Evolutionary conservation across 495 filamentous ascomycete species (phyloP).

Genomic region (Penicillium cosmopolitanum): DNA sequence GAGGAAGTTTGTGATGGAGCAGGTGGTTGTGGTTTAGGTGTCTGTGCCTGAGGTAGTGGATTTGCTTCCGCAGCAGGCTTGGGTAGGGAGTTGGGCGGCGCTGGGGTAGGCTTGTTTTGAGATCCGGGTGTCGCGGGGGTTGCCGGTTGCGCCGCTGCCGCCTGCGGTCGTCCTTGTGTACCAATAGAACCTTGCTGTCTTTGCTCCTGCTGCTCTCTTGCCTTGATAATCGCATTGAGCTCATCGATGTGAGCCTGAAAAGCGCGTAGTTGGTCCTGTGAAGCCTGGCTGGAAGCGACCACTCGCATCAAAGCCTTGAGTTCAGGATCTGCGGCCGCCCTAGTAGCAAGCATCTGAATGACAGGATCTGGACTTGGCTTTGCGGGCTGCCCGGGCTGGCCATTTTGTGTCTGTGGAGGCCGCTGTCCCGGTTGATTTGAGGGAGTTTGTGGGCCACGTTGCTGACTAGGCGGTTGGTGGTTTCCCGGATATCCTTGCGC

Average conservation of each 20-base stretch:
- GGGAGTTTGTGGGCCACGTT: conserved; percentile 34
- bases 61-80: conserved; percentile 33
- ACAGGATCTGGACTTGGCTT: conserved; percentile 81
- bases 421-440: conserved; percentile 35
- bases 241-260: conserved; percentile 95
- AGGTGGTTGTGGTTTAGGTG: conserved; percentile 19
- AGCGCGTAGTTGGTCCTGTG: conserved; percentile 74
- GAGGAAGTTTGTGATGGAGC: conserved; percentile 25
- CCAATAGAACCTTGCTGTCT: conserved; percentile 32
- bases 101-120: conserved; percentile 28
- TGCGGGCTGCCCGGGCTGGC: conserved; percentile 42
- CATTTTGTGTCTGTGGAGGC: conserved; percentile 38
- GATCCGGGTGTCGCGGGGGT: conserved; percentile 26
- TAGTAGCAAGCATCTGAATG: conserved; percentile 88
- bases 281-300: conserved; percentile 86
- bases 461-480: conserved; percentile 35
- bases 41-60: conserved; percentile 37
- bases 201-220: conserved; percentile 41
- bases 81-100: conserved; percentile 32
- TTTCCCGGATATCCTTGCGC: conserved; percentile 34
- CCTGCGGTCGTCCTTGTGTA: conserved; percentile 22
- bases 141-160: conserved; percentile 21
- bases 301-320: conserved; percentile 97
- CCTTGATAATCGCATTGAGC: conserved; percentile 66
- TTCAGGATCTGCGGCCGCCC: conserved; percentile 80